Evolutionary conservation across 768 basidiomycete genomes (phyloP), one percentile per base, ranked within the genome.

Genomic region (Gelatoporia subvermispora): DNA sequence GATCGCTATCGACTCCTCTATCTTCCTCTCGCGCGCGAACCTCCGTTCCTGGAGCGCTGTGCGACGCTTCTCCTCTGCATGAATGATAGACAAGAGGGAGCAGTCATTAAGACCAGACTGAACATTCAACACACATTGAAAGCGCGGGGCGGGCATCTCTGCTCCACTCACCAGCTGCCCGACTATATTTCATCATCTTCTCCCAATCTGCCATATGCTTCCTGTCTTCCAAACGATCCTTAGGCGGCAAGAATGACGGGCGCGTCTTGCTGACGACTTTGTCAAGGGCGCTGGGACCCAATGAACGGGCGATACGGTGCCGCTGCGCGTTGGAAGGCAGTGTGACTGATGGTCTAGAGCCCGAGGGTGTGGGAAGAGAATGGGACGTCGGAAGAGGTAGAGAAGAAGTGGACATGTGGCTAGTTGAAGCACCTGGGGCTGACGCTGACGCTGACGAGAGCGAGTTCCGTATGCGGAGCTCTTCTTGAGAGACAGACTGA

Each of bases 191-290:
- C 85, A 93, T 90, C 90, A 95, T 95, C 28, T 74, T 67, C 60
- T 90, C 79, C 86, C 92, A 93, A 61, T 87, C 86, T 3, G 83
- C 79, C 61, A 91, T 72, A 67, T 95, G 93, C 56, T 85, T 93
- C 41, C 73, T 66, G 60, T 94, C 92, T 65, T 95, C 92, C 49
- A 77, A 62, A 23, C 76, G 77, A 41, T 67, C 69, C 62, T 95
- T 95, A 5, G 92, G 92, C 20, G 93, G 93, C n/a, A 94, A 72
- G 62, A 84, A 85, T 4, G 75, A 66, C 16, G 88, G 93, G n/a
- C 93, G 72, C 0, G 93, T 95, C 65, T 80, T 85, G 65, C 87
- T 91, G 43, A 87, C 69, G 28, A 91, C 83, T 65, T 83, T 87
- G 61, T 93, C 87, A 40, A 94, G 73, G 4, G 70, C 64, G 56